Conservation (phyloP, 495 filamentous ascomycete species). For the Penicillium longicatenatum region DNA sequence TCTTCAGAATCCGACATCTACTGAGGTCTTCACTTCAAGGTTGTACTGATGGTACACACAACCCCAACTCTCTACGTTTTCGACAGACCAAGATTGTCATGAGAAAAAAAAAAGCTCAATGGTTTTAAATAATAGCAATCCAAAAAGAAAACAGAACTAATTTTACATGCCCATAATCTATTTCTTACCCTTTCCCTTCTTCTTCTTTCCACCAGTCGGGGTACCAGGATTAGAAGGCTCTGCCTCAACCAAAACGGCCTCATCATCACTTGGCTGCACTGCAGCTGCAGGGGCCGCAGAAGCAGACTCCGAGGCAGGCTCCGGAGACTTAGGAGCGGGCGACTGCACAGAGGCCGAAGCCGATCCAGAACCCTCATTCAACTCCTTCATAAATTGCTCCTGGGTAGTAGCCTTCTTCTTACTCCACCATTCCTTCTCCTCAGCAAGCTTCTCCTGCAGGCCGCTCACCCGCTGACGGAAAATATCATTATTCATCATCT, state of each 20-base stretch:
- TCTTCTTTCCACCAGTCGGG: slow-evolving; percentile 46
- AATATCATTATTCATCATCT: slow-evolving; percentile 70
- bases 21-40: no score
- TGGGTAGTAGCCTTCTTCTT: slow-evolving; percentile 75
- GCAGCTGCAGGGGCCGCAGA: slow-evolving; percentile 27
- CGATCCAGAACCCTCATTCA: slow-evolving; percentile 52
- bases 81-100: background rate
- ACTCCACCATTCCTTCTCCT: slow-evolving; percentile 88
- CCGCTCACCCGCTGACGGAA: slow-evolving; percentile 62
- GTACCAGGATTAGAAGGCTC: slow-evolving; percentile 53
- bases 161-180: slow-evolving; percentile 37
- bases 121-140: slow-evolving; percentile 13
- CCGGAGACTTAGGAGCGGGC: slow-evolving; percentile 33
- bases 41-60: background rate
- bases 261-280: slow-evolving; percentile 68
- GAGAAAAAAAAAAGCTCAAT: slow-evolving; percentile 9
- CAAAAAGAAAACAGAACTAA: slow-evolving; percentile 11
- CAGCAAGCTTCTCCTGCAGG: slow-evolving; percentile 64
- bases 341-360: slow-evolving; percentile 6
- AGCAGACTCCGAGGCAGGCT: slow-evolving; percentile 12
- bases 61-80: background rate
- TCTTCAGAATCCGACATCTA: no score
- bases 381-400: slow-evolving; percentile 81
- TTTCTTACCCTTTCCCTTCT: slow-evolving; percentile 84
- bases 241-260: slow-evolving; percentile 80